A percentile compares a stretch with the other conserved stretches of the same genome.
phyloP scores from a whole-genome alignment of 2,329 filamentous ascomycete genomes.

The Cyclaneusma minus region DNA sequence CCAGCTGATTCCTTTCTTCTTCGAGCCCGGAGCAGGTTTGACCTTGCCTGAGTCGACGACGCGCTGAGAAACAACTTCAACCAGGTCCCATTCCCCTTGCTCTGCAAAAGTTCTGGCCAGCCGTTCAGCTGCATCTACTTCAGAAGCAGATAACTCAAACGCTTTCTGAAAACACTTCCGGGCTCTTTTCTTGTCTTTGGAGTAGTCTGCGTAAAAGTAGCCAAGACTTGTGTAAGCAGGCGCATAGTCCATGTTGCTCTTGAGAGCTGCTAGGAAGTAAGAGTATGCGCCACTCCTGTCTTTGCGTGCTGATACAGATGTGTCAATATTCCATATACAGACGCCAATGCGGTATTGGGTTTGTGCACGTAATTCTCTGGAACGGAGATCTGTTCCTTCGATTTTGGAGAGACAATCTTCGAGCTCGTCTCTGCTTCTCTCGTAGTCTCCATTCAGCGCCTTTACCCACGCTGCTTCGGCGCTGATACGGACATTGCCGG shows the following conservation, averaged over 20 bases:
- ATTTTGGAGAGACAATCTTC: constrained; percentile 53
- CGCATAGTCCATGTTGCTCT: constrained; percentile 75
- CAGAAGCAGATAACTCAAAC: constrained; percentile 76
- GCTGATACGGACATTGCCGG: constrained; percentile 59
- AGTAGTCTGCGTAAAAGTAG: constrained; percentile 82
- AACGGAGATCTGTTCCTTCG: constrained; percentile 40
- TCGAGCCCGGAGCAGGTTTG: constrained; percentile 78
- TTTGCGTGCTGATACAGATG: constrained; percentile 59
- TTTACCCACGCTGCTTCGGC: constrained; percentile 89
- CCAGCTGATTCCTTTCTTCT: constrained; percentile 88
- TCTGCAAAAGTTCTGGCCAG: constrained; percentile 78
- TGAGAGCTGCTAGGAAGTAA: constrained; percentile 69
- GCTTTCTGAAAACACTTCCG: constrained; percentile 94
- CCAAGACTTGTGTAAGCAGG: constrained; percentile 86
- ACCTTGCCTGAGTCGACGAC: constrained; percentile 92
- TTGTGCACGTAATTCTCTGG: constrained; percentile 63
- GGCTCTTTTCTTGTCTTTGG: constrained; percentile 70
- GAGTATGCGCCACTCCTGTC: constrained; percentile 70
- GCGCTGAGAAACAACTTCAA: constrained; percentile 80
- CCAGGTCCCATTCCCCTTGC: constrained; percentile 87
- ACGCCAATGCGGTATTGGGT: constrained; percentile 76
- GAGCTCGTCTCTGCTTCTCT: constrained; percentile 51
- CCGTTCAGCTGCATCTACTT: constrained; percentile 75
- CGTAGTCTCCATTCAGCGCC: constrained; percentile 64
- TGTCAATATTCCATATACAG: constrained; percentile 74